Base-by-base conservation (phyloP, 2,329 filamentous ascomycete species). In the Berkeleyomyces basicola region DNA sequence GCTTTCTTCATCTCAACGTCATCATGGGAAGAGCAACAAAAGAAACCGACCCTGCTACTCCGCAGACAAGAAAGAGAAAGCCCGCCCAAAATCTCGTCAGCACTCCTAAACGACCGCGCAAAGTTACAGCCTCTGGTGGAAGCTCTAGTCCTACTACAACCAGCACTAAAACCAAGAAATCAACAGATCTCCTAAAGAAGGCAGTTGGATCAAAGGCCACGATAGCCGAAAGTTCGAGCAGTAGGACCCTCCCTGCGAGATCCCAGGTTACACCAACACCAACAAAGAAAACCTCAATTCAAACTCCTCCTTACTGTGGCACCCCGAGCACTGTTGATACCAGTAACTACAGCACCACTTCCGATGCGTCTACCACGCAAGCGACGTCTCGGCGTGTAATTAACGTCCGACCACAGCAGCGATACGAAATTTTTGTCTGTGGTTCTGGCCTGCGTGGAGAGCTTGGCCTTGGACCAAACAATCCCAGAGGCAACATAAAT, bases 371-470 rank as follows among this genome's bases (percentile, higher is more conserved):
- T 7, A 44, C 57, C 7, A 33, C 57, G 6, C 42, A 36, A 11
- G 7, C 40, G 3, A n/a, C 40, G 7, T 36, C 42, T n/a, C 5
- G 5, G 10, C 40, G 43, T 16, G 37, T 37, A 31, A 7, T 61
- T 4, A 58, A 47, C 36, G n/a, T 31, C 14, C 62, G 62, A 14
- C 80, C 80, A 5, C 79, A 74, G 1, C 70, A 77, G 59, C 73
- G 72, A 37, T 74, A 85, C 47, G 78, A 85, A 67, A 76, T 86
- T 61, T 86, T 79, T 67, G 81, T 85, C 55, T 61, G 82, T 67
- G 84, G 84, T 43, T 82, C 84, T 69, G 83, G 82, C 46, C 78
- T 79, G 68, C 79, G 79, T 53, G 83, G 83, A 64, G 84, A 86
- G 70, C 78, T 86, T 61, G 84, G 83, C 43, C 75, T 64, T 14